Percentiles rank a stretch among this genome's conserved stretches.
Conservation (phyloP, 2,329 filamentous ascomycete genomes). For the Myriosclerotinia curreyana region DNA sequence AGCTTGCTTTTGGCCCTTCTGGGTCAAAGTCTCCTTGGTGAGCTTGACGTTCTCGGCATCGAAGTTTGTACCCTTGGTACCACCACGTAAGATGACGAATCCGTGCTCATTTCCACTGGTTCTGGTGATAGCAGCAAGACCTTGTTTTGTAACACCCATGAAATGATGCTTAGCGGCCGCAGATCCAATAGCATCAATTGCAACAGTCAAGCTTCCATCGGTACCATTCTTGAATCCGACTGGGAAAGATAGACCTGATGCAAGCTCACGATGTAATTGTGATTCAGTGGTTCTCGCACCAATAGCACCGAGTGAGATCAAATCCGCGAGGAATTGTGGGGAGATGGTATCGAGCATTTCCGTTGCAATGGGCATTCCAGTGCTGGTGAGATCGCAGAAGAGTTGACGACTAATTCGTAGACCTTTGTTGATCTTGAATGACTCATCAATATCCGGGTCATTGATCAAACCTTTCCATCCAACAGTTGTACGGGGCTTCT, state of each 20-base stretch:
- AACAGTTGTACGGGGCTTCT: slow-evolving; percentile 97
- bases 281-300: slow-evolving; percentile 95
- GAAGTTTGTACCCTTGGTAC: slow-evolving; percentile 89
- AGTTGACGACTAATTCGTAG: slow-evolving; percentile 87
- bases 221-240: slow-evolving; percentile 99
- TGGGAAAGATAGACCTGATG: slow-evolving; percentile 91
- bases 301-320: slow-evolving; percentile 93
- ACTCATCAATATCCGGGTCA: slow-evolving; percentile 95
- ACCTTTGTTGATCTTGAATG: slow-evolving; percentile 98
- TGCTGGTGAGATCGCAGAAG: slow-evolving; percentile 82
- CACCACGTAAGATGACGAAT: slow-evolving; percentile 92
- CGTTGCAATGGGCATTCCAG: slow-evolving; percentile 90
- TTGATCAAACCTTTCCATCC: slow-evolving; percentile 99
- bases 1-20: slow-evolving; percentile 81
- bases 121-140: slow-evolving; percentile 88
- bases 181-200: slow-evolving; percentile 92
- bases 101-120: slow-evolving; percentile 95
- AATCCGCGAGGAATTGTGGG: slow-evolving; percentile 93
- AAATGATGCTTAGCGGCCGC: slow-evolving; percentile 89
- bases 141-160: slow-evolving; percentile 97
- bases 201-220: slow-evolving; percentile 84
- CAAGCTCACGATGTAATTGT: slow-evolving; percentile 93
- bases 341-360: slow-evolving; percentile 99
- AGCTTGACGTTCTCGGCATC: slow-evolving; percentile 78
- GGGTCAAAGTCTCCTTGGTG: slow-evolving; percentile 72